Percentiles rank a stretch among this genome's conserved stretches.
Conservation (phyloP, 768 basidiomycete species). For the Boletellus emodensis region DNA sequence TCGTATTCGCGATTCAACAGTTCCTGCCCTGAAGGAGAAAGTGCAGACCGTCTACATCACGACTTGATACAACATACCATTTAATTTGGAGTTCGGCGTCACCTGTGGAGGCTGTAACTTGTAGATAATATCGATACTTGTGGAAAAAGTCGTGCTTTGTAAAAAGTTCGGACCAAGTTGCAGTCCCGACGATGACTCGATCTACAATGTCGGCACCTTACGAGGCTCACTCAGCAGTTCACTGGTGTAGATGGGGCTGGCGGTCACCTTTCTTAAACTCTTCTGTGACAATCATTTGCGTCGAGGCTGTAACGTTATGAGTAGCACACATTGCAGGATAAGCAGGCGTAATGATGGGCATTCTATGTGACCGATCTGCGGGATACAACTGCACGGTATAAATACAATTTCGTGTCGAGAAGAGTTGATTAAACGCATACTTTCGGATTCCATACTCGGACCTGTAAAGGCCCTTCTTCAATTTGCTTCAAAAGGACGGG, state of each 20-base stretch:
- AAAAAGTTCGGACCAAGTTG: conserved; percentile 92
- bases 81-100: conserved; percentile 83
- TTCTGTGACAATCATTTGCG: conserved; percentile 92
- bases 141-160: conserved; percentile 95
- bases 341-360: conserved; percentile 99
- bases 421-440: conserved; percentile 35
- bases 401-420: background rate
- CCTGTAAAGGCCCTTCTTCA: conserved; percentile 88
- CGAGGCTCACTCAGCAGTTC: conserved; percentile 12
- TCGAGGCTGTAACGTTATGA: conserved; percentile 94
- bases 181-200: conserved; percentile 79
- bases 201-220: conserved; percentile 91
- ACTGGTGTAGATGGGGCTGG: background rate
- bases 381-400: conserved; percentile 69
- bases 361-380: conserved; percentile 88
- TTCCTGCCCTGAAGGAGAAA: conserved; percentile 63
- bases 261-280: conserved; percentile 85
- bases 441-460: conserved; percentile 98
- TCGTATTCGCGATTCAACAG: conserved; percentile 95
- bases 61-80: conserved; percentile 56
- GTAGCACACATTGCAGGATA: conserved; percentile 99
- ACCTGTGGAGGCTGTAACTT: conserved; percentile 90
- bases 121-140: conserved; percentile 93
- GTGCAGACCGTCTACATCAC: conserved; percentile 9
- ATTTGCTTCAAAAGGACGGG: conserved; percentile 97